Conservation (phyloP, 2,329 filamentous ascomycete species). For the Alternaria ventricosa region DNA sequence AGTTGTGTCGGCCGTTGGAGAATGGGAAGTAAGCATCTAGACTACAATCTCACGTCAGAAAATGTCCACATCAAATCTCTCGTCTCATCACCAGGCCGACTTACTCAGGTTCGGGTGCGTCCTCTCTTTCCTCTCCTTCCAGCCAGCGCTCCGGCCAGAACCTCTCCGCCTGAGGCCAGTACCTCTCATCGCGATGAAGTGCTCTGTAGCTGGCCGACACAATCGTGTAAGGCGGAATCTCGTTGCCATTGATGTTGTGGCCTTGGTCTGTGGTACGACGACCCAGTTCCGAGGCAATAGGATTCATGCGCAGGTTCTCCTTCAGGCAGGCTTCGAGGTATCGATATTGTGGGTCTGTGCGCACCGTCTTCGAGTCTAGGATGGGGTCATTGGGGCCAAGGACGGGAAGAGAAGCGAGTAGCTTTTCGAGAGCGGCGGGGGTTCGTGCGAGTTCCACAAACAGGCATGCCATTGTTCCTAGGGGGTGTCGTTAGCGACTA, state of each 20-base stretch:
- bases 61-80: not conserved
- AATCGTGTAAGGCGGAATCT: not conserved
- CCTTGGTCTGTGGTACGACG: not conserved
- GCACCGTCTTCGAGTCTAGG: not conserved
- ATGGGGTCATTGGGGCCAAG: not conserved
- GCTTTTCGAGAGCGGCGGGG: not conserved
- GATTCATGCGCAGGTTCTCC: not conserved
- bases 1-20: not conserved
- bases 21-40: constrained; percentile 1
- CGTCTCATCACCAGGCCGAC: not conserved
- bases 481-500: not conserved
- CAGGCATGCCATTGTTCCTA: constrained; percentile 1
- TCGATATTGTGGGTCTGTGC: not conserved
- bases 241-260: not conserved
- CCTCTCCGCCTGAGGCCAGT: not conserved
- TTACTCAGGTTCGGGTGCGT: constrained; percentile 1
- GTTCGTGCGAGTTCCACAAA: constrained; percentile 1
- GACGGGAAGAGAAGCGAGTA: not conserved
- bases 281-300: not conserved
- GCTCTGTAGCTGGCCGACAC: not conserved
- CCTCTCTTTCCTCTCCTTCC: not conserved
- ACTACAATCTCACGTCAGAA: not conserved
- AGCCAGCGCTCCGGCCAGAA: constrained; percentile 3
- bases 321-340: not conserved
- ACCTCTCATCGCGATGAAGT: not conserved